phyloP scores from a whole-genome alignment of 2,329 filamentous ascomycete species.

The Scedosporium aurantiacum region DNA sequence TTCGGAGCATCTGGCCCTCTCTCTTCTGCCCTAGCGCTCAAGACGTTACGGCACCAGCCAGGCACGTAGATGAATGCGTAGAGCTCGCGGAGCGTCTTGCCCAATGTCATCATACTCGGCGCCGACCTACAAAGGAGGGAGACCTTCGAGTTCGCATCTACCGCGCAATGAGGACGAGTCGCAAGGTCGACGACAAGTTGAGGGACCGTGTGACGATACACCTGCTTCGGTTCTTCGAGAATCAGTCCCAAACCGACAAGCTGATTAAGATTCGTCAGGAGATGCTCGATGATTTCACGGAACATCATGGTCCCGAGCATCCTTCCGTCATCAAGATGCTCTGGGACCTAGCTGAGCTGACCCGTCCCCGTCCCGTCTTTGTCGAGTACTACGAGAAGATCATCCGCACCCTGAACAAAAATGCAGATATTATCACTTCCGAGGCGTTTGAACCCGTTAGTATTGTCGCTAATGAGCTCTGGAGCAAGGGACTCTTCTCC shows the following conservation, averaged over 20 bases:
- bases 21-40: constrained; percentile 31
- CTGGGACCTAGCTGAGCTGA: constrained; percentile 23
- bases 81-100: constrained; percentile 33
- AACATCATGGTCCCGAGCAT: constrained; percentile 22
- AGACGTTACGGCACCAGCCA: constrained; percentile 29
- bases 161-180: constrained; percentile 18
- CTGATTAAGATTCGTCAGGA: constrained; percentile 26
- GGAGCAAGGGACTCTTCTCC: constrained; percentile 23
- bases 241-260: constrained; percentile 18
- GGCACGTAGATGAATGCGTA: constrained; percentile 31
- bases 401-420: constrained; percentile 25
- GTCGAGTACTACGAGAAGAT: constrained; percentile 27
- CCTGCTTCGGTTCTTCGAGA: constrained; percentile 19
- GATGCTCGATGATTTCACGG: constrained; percentile 23
- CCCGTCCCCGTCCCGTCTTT: constrained; percentile 22
- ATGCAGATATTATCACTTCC: constrained; percentile 18
- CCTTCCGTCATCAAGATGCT: constrained; percentile 23
- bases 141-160: constrained; percentile 23
- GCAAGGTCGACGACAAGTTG: constrained; percentile 20
- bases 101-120: constrained; percentile 29
- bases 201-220: constrained; percentile 14
- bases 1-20: constrained; percentile 33
- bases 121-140: constrained; percentile 23
- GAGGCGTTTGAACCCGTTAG: constrained; percentile 26
- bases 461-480: constrained; percentile 25